phyloP scores from a whole-genome alignment of 306 rosid genomes.

The Glycyrrhiza uralensis region DNA sequence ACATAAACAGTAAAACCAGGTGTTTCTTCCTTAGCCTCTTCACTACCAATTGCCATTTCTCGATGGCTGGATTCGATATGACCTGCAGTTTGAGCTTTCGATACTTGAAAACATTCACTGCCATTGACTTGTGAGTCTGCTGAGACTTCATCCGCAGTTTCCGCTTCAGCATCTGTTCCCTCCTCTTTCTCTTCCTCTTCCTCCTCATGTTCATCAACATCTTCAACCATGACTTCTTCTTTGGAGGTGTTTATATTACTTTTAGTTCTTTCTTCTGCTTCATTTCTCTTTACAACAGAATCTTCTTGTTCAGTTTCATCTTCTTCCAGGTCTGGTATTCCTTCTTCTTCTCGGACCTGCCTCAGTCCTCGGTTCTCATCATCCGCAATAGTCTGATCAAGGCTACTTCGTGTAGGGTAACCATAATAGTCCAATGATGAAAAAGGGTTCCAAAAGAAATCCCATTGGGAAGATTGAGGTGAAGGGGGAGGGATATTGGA shows the following conservation, averaged over 20 bases:
- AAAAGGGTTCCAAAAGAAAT: constrained; percentile 93
- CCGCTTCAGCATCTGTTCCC: constrained; percentile 33
- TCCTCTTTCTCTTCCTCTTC: constrained; percentile 35
- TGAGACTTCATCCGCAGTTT: constrained; percentile 32
- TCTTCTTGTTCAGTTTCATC: constrained; percentile 60
- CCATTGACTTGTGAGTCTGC: constrained; percentile 30
- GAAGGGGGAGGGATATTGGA: constrained; percentile 68
- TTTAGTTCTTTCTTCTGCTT: constrained; percentile 45
- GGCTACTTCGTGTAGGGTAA: constrained; percentile 52
- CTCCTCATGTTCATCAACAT: constrained; percentile 51
- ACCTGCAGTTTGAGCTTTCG: constrained; percentile 52
- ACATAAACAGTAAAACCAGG: constrained; percentile 83
- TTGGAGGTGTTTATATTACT: constrained; percentile 32
- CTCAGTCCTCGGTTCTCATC: constrained; percentile 68
- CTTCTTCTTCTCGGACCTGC: constrained; percentile 82
- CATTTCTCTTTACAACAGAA: constrained; percentile 31
- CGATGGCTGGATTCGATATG: constrained; percentile 43
- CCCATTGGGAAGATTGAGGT: constrained; percentile 83
- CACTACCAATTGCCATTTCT: constrained; percentile 42
- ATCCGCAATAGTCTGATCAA: constrained; percentile 48
- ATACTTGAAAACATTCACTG: constrained; percentile 39
- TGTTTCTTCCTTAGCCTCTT: constrained; percentile 59
- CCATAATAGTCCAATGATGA: constrained; percentile 73
- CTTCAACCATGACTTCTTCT: constrained; percentile 68
- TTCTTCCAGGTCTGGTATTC: constrained; percentile 87